Base-by-base conservation (phyloP, 768 basidiomycete species). In the Kwoniella bestiolae region DNA sequence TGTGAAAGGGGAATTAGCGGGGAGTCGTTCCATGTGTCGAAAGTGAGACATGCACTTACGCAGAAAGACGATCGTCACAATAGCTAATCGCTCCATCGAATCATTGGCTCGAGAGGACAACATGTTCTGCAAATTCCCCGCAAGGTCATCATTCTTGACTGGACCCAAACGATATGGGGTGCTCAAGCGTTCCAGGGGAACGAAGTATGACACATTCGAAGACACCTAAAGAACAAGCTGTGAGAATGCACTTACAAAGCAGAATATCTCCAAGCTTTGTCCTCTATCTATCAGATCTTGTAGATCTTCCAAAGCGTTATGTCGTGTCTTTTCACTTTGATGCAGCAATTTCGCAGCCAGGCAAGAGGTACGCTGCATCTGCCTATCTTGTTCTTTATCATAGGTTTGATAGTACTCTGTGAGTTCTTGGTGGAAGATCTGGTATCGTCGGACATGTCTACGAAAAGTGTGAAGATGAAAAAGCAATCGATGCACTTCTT, bases 11-110 rank as follows among this genome's bases (percentile, higher is more conserved):
- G n/a, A n/a, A n/a, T n/a, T n/a, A n/a, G n/a, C n/a, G n/a, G n/a
- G n/a, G n/a, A n/a, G 25, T 52, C 50, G 50, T 7, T 49, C n/a
- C n/a, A 49, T 49, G 21, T 23, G 25, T 14, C 23, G 50, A 5
- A 7, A 26, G n/a, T n/a, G 31, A n/a, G n/a, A n/a, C n/a, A n/a
- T n/a, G 31, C 14, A 44, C 56, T 41, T 23, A 56, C 56, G 56
- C 11, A 56, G 28, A 18, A 56, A 56, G 18, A 56, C 56, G 14
- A 44, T 56, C 4, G 56, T 41, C 8, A 56, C 56, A 23, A 56
- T 56, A 7, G 56, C 56, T 5, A 56, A 25, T 12, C 56, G 14
- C 38, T 56, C 56, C 56, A 56, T 56, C 32, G 56, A 56, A 6
- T 56, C 35, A 8, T 56, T 56, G 14, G 56, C 56, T 25, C 56